Evolutionary conservation across 2,329 filamentous ascomycete species (phyloP), one percentile per base, ranked within the genome.

Genomic region (Talaromyces funiculosus): DNA sequence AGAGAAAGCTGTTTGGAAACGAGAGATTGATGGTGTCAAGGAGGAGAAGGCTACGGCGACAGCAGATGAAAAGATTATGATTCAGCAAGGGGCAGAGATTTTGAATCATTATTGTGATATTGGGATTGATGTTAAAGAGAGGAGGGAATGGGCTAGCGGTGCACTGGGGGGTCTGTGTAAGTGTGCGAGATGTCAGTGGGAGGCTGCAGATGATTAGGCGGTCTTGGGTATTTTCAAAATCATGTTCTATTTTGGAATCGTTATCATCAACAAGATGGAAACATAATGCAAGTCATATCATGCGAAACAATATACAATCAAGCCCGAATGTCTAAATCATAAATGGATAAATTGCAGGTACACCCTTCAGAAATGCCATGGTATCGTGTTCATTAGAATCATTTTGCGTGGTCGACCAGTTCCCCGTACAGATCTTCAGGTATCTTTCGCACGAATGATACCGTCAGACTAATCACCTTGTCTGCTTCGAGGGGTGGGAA

Each of bases 31-130:
- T 47, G 65, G 69, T 62, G 64, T 29, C 22, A 47, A 62, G 4
- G 56, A 42, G 49, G 59, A 59, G 35, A 45, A 63, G 53, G 62
- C 85, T 80, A 79, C 43, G 3, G 24, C 84, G 85, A 33, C 45
- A 66, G 3, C 62, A 63, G 67, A 68, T 66, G 90, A 90, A 4
- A 4, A 31, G 18, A n/a, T 49, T 20, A 43, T 49, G 0, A 86
- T 97, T 66, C 85, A 81, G 67, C 84, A 84, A 56, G 92, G 89
- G 4, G 86, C 96, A 63, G 93, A 99, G 78, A 86, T 97, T 47
- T 74, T 96, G 64, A 96, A 92, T 71, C 93, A 97, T 75, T 99
- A 99, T 73, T 97, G 92, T 72, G 94, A 97, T 76, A 82, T 96
- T 57, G 81, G 84, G 20, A 72, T 97, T 62, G 82, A 84, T 0